Base-by-base conservation (phyloP, 2,329 filamentous ascomycete species). In the Alternaria viburni region DNA sequence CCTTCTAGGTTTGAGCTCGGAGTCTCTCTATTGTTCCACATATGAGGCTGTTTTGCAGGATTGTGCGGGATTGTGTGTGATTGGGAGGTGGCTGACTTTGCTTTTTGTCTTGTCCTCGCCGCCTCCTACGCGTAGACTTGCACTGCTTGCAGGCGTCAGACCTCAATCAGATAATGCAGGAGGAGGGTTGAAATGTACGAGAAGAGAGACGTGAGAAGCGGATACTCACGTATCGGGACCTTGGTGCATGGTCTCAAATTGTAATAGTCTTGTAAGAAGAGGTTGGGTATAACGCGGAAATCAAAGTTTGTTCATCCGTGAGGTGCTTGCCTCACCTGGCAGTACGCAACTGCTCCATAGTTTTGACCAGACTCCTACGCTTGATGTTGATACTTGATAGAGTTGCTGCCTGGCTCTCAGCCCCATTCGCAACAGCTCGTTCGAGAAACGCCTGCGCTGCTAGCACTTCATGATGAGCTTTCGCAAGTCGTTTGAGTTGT, bases 401-500 rank as follows among this genome's bases (percentile, higher is more conserved):
- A 1, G 64, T 65, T 10, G 59, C 54, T 50, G 59, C 50, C 17
- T 75, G 60, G 12, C 50, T 61, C 2, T 55, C 50, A 7, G 63
- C 66, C 6, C 74, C 72, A 44, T 74, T 72, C 6, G 64, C 62
- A 47, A 69, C 64, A 4, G 74, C 75, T 19, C 73, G 67, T 1
- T 51, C 28, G 43, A 79, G 72, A 28, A 71, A 72, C 4, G 58
- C 61, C 13, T 67, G 61, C 4, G 77, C 76, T 23, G 64, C 64
- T n/a, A 62, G 54, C 7, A 76, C 32, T 51, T 76, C 76, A 25
- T 61, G 63, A n/a, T 66, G 65, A 28, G 66, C 72, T 11, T 65
- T 69, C 23, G 46, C 30, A 36, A 73, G 64, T 32, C 52, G 68
- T 2, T 47, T 64, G 9, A 67, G 61, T 41, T 58, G 65, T 28